A percentile compares a stretch with the other conserved stretches of the same genome.
Evolutionary conservation across 75 land plant species (phyloP).

Genomic region (Pinus albicaulis): DNA sequence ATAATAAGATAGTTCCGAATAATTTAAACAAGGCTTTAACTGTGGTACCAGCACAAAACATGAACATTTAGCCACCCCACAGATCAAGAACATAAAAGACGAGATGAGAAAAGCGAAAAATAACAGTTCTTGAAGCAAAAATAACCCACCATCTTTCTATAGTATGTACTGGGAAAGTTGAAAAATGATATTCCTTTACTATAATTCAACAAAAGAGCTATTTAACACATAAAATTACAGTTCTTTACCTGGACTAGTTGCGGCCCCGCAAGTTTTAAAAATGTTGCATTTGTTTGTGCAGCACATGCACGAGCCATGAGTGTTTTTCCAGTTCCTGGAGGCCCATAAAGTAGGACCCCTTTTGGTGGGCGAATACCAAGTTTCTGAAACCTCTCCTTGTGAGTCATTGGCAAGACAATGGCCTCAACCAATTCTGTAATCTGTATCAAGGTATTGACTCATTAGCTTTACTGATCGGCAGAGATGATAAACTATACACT

Average conservation of each 20-base stretch:
- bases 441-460: conserved; percentile 22
- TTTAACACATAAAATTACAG: neutral
- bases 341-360: conserved; percentile 97
- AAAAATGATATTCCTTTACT: neutral
- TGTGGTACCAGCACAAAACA: neutral
- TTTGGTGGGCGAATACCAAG: conserved; percentile 95
- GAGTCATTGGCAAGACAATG: conserved; percentile 99
- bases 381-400: conserved; percentile 92
- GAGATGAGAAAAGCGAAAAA: neutral
- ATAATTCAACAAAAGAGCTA: neutral
- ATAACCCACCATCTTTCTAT: neutral
- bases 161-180: neutral
- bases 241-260: conserved; percentile 90
- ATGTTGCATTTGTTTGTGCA: conserved; percentile 98
- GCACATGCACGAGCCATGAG: conserved; percentile 99
- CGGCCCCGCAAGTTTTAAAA: conserved; percentile 94
- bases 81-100: neutral
- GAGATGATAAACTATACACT: neutral
- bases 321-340: conserved; percentile 99
- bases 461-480: neutral
- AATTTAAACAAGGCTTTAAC: neutral
- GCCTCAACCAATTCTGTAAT: conserved; percentile 99
- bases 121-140: neutral
- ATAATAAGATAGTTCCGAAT: neutral
- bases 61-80: neutral